Percentiles rank a stretch among this genome's conserved stretches.
phyloP scores from a whole-genome alignment of 2,329 filamentous ascomycete genomes.

The Ceratocystis lukuohia region DNA sequence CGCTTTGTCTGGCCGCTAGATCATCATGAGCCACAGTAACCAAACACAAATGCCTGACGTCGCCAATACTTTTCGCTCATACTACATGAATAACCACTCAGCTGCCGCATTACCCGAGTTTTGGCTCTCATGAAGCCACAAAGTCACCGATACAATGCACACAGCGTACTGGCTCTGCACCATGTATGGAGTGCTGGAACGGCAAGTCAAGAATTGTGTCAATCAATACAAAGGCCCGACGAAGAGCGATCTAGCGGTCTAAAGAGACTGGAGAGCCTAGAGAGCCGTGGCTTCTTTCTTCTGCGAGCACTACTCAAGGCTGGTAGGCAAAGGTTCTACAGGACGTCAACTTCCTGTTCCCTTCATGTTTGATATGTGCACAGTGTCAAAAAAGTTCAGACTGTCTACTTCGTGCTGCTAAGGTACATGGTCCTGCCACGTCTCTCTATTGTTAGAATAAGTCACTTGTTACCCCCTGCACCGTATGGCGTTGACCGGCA shows the following conservation, averaged over 20 bases:
- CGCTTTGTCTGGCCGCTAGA: too few species aligned
- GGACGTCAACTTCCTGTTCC: not conserved
- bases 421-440: not conserved
- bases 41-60: not conserved
- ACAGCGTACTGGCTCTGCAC: not conserved
- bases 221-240: not conserved
- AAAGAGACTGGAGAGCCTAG: too few species aligned
- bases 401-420: not conserved
- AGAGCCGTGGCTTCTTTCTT: not conserved
- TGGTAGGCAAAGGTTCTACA: not conserved
- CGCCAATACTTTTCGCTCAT: not conserved
- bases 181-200: not conserved
- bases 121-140: not conserved
- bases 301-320: not conserved
- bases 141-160: not conserved
- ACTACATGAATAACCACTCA: too few species aligned
- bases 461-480: not conserved
- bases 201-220: not conserved
- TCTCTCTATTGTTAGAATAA: conserved; percentile 1
- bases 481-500: not conserved
- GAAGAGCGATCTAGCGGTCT: not conserved
- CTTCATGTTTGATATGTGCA: not conserved
- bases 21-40: too few species aligned
- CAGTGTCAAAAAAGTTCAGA: not conserved
- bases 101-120: too few species aligned